These are phyloP conservation scores for Fusarium sp. DNA, from an alignment of 2,329 filamentous ascomycete species.

Conservation along the genomic window DNA sequence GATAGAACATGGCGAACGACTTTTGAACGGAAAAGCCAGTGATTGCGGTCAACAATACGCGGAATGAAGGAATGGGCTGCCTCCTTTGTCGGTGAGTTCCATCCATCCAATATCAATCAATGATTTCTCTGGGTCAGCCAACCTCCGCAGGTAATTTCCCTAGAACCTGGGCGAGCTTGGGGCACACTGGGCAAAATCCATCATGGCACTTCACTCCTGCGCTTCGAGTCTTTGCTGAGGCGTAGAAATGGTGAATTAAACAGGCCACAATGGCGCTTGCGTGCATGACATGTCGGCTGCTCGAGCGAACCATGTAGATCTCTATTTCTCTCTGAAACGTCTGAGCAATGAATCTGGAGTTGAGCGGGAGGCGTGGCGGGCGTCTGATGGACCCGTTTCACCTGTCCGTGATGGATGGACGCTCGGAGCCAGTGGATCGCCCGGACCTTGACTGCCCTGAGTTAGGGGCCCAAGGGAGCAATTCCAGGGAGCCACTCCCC, in stretches of 20 bases:
- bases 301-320: slow-evolving; percentile 11
- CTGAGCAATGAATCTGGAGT: background rate
- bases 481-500: slow-evolving; percentile 22
- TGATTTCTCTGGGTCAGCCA: slow-evolving; percentile 13
- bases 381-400: slow-evolving; percentile 34
- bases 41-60: background rate
- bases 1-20: background rate
- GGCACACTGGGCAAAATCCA: background rate
- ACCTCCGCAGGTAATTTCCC: slow-evolving; percentile 31
- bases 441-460: background rate
- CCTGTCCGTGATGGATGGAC: background rate
- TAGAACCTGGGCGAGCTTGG: slow-evolving; percentile 5
- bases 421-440: slow-evolving; percentile 10
- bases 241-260: background rate
- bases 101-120: background rate
- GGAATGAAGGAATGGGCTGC: background rate
- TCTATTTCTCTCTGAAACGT: slow-evolving; percentile 25
- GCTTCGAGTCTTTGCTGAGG: background rate
- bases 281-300: background rate
- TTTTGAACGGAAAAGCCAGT: background rate
- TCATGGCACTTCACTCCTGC: background rate
- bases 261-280: background rate
- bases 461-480: slow-evolving; percentile 16
- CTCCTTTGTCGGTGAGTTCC: slow-evolving; percentile 2
- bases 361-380: slow-evolving; percentile 25